Conservation (phyloP, 192 early-diverging fungal genomes). For the Gigaspora rosea region DNA sequence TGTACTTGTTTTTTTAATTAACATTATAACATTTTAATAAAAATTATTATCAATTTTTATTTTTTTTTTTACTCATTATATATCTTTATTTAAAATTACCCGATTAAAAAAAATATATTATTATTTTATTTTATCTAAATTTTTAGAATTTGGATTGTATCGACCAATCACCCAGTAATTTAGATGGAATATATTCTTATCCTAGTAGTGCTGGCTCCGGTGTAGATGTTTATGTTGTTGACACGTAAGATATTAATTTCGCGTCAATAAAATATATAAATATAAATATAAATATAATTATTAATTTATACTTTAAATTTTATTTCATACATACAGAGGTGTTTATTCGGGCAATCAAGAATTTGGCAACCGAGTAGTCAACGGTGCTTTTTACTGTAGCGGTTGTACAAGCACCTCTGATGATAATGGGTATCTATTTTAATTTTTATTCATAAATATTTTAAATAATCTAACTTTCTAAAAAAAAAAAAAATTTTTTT, state of each 20-base stretch:
- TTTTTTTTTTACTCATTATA: too few species aligned
- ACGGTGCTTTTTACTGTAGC: conserved; percentile 29
- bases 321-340: conserved; percentile 54
- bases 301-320: neutral
- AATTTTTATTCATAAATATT: neutral
- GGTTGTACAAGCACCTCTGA: conserved; percentile 38
- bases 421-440: conserved; percentile 41
- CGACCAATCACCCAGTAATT: too few species aligned
- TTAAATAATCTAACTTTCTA: neutral
- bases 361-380: conserved; percentile 71
- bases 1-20: too few species aligned
- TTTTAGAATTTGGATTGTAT: too few species aligned
- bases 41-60: too few species aligned
- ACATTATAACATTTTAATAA: too few species aligned
- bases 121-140: too few species aligned
- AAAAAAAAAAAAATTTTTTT: too few species aligned
- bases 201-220: conserved; percentile 61
- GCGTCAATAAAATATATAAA: too few species aligned
- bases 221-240: conserved; percentile 62
- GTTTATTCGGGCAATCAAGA: conserved; percentile 63
- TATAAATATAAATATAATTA: neutral
- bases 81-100: too few species aligned
- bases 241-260: conserved; percentile 38
- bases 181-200: conserved; percentile 68
- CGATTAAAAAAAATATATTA: too few species aligned